Conservation (phyloP, 1,284 basidiomycete species). For the Porodaedalea pini region DNA sequence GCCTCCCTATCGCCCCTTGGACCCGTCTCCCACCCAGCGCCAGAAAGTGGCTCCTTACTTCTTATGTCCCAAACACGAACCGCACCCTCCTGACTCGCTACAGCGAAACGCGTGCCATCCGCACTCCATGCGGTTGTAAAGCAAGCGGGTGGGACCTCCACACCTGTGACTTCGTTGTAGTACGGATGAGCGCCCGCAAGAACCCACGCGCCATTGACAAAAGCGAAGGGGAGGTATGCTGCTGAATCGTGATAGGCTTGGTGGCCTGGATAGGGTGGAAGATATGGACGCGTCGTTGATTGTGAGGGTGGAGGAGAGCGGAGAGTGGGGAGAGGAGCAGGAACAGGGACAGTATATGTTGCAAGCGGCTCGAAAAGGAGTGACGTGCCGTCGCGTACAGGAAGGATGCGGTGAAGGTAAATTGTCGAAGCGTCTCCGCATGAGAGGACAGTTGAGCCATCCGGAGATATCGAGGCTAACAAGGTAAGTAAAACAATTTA, state of each 20-base stretch:
- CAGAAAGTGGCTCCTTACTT: slow-evolving; percentile 63
- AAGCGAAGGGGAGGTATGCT: slow-evolving; percentile 40
- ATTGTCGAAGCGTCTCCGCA: slow-evolving; percentile 85
- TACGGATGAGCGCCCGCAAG: slow-evolving; percentile 6
- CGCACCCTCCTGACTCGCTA: slow-evolving; percentile 82
- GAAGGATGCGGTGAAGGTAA: slow-evolving; percentile 60
- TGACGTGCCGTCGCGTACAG: slow-evolving; percentile 45
- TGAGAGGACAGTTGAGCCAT: slow-evolving; percentile 77
- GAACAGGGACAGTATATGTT: slow-evolving; percentile 54
- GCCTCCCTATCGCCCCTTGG: not conserved
- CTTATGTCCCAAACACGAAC: slow-evolving; percentile 79
- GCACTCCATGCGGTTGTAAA: slow-evolving; percentile 82
- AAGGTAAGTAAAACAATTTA: slow-evolving; percentile 29
- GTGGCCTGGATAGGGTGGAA: slow-evolving; percentile 21
- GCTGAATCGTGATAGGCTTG: slow-evolving; percentile 21
- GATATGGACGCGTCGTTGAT: slow-evolving; percentile 23
- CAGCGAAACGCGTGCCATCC: slow-evolving; percentile 79
- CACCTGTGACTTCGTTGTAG: not conserved
- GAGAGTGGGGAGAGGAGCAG: slow-evolving; percentile 22
- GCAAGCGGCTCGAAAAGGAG: slow-evolving; percentile 56
- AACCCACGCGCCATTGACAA: slow-evolving; percentile 42
- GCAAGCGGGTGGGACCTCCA: slow-evolving; percentile 39
- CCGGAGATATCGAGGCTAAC: slow-evolving; percentile 78
- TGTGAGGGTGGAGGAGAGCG: slow-evolving; percentile 24
- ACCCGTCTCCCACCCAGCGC: slow-evolving; percentile 17